Base-by-base conservation (phyloP, 768 basidiomycete genomes). In the Paxillus rubicundulus region DNA sequence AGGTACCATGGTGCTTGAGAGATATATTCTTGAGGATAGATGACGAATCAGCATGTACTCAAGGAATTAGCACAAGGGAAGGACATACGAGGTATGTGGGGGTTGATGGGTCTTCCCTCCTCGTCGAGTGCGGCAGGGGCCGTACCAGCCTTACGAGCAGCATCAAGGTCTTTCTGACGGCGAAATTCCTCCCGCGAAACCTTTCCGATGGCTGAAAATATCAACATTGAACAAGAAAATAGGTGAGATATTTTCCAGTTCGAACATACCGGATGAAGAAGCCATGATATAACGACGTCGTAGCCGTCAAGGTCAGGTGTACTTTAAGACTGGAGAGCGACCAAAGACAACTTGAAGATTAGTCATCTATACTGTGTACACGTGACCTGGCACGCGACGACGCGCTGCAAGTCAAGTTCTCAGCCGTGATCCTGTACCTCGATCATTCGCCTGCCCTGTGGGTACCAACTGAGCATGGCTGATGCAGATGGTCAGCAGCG, bases 1-100 rank as follows among this genome's bases (percentile, higher is more conserved):
- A 96, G 82, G 71, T 98, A 99, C 97, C 97, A 99, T 52, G 97
- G 97, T 8, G 93, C 96, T 70, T 96, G 92, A 7, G 96, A 92
- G 68, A 99, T 99, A 68, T 98, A 99, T 74, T 98, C 92, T 94
- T 59, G 54, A 37, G 47, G 14, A 10, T 2, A 40, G n/a, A 36
- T 32, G 43, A 16, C 52, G 45, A 44, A 27, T 53, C 48, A 58
- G 47, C 34, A 36, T 18, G 33, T 13, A 8, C 24, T n/a, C 0
- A 24, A 12, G 37, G 10, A 33, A 6, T 52, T 3, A 27, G 21
- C 17, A 42, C 1, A 16, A 40, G n/a, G 20, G 33, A 42, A 17
- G 37, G n/a, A 77, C 89, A 55, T 60, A 94, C 94, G 92, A 66
- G 97, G 97, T 74, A 99, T 98, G 71, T 99, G 97, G 32, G 97